Evolutionary conservation across 1,139 yeast genomes (phyloP).

Genomic region (Yamadazyma buinensis): DNA sequence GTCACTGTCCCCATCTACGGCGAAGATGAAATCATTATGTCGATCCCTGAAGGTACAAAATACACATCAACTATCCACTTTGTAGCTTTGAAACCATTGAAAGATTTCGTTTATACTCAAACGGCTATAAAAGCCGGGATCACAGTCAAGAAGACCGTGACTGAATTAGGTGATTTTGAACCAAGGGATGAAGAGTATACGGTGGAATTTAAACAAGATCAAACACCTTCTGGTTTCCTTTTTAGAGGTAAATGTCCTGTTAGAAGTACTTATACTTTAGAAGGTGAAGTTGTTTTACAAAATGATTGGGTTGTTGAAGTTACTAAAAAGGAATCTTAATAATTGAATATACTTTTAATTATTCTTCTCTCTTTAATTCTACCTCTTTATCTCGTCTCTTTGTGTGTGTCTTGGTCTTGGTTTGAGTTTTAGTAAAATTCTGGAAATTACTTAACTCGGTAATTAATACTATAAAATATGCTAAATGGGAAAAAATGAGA

Average conservation of each 20-base stretch:
- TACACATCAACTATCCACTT: conserved; percentile 34
- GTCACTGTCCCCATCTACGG: conserved; percentile 26
- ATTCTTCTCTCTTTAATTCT: not conserved
- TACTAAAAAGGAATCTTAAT: conserved; percentile 24
- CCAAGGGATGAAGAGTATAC: conserved; percentile 28
- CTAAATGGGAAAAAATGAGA: no score
- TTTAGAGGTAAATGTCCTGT: conserved; percentile 36
- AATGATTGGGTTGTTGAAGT: conserved; percentile 37
- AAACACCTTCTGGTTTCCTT: conserved; percentile 41
- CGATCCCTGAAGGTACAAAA: conserved; percentile 39
- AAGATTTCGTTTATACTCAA: conserved; percentile 34
- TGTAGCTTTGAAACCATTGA: conserved; percentile 28
- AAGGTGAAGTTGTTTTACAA: conserved; percentile 25
- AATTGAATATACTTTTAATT: not conserved
- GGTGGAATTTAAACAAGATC: conserved; percentile 32
- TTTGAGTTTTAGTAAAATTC: no score
- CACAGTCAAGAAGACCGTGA: conserved; percentile 29
- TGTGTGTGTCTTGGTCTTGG: no score
- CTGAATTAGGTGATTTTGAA: conserved; percentile 29
- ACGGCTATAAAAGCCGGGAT: conserved; percentile 38
- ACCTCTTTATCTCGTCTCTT: no score
- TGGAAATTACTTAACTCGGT: no score
- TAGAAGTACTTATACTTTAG: conserved; percentile 31
- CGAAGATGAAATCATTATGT: conserved; percentile 25
- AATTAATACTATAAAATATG: no score